Conservation (phyloP, 164 flowering plant species). For the Umbellularia californica region DNA sequence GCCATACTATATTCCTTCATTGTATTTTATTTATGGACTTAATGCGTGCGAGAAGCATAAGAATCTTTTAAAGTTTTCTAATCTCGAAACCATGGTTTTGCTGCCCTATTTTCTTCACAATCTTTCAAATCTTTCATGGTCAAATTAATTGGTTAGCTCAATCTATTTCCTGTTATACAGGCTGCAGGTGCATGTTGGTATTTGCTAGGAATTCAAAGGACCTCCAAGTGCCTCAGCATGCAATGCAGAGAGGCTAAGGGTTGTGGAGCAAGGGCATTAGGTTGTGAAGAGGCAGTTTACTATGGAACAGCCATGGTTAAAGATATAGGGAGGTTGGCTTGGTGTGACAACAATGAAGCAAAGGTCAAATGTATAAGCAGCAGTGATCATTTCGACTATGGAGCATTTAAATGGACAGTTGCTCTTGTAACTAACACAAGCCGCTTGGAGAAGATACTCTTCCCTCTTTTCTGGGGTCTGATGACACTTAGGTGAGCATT, state of each 20-base stretch:
- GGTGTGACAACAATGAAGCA: slow-evolving; percentile 57
- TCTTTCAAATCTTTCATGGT: not conserved
- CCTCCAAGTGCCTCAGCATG: slow-evolving; percentile 60
- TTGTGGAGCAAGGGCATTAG: slow-evolving; percentile 40
- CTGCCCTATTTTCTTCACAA: not conserved
- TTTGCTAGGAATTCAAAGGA: slow-evolving; percentile 84
- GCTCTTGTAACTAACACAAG: slow-evolving; percentile 68
- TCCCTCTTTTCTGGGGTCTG: slow-evolving; percentile 96
- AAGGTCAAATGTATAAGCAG: slow-evolving; percentile 51
- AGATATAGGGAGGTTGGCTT: slow-evolving; percentile 40
- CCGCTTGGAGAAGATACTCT: slow-evolving; percentile 78
- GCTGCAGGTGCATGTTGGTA: slow-evolving; percentile 99
- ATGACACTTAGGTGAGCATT: slow-evolving; percentile 83
- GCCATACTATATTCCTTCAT: too few species aligned
- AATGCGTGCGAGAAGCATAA: too few species aligned
- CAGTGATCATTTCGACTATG: slow-evolving; percentile 54
- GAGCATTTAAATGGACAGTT: slow-evolving; percentile 86
- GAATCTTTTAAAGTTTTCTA: too few species aligned
- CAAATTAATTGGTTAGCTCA: not conserved
- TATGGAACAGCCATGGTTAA: slow-evolving; percentile 53
- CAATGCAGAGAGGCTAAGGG: slow-evolving; percentile 45
- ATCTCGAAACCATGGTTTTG: too few species aligned
- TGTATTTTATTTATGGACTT: too few species aligned
- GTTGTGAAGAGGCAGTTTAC: slow-evolving; percentile 66
- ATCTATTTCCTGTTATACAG: slow-evolving; percentile 25